These are phyloP conservation scores for Paspalum vaginatum DNA, from an alignment of 176 grass and related monocot genomes.

Conservation along the genomic window DNA sequence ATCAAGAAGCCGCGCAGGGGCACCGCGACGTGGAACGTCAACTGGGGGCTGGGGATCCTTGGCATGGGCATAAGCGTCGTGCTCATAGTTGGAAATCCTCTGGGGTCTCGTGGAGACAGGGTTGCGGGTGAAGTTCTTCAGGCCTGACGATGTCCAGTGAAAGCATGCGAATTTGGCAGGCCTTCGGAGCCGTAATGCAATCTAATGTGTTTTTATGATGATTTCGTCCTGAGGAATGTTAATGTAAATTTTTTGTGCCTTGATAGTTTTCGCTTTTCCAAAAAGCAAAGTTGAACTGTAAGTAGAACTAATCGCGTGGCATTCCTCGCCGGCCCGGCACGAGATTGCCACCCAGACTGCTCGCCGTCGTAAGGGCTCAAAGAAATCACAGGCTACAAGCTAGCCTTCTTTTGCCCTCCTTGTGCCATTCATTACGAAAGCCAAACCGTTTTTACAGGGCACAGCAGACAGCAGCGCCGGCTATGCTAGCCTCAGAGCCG, in stretches of 20 bases:
- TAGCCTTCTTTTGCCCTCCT: too few species aligned
- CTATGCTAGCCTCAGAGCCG: too few species aligned
- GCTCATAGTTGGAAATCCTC: constrained; percentile 60
- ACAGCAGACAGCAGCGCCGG: too few species aligned
- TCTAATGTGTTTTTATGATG: not conserved
- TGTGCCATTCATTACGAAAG: too few species aligned
- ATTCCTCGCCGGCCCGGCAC: too few species aligned
- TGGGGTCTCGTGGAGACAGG: constrained; percentile 72
- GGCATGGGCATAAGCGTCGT: constrained; percentile 70
- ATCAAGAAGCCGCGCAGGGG: constrained; percentile 73
- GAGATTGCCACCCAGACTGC: too few species aligned
- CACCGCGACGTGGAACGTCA: constrained; percentile 59
- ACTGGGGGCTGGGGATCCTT: constrained; percentile 73
- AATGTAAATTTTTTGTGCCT: not conserved
- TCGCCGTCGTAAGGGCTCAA: too few species aligned
- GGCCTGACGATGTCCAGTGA: constrained; percentile 44
- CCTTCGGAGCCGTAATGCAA: not conserved
- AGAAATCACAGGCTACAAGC: too few species aligned
- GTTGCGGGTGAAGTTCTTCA: constrained; percentile 68
- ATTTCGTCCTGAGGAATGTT: not conserved
- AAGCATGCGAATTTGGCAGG: not conserved
- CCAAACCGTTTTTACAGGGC: too few species aligned
- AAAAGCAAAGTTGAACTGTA: not conserved
- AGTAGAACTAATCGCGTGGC: too few species aligned
- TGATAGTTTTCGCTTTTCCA: not conserved